phyloP scores from a whole-genome alignment of 2,329 filamentous ascomycete genomes.

The Botryotinia globosa region DNA sequence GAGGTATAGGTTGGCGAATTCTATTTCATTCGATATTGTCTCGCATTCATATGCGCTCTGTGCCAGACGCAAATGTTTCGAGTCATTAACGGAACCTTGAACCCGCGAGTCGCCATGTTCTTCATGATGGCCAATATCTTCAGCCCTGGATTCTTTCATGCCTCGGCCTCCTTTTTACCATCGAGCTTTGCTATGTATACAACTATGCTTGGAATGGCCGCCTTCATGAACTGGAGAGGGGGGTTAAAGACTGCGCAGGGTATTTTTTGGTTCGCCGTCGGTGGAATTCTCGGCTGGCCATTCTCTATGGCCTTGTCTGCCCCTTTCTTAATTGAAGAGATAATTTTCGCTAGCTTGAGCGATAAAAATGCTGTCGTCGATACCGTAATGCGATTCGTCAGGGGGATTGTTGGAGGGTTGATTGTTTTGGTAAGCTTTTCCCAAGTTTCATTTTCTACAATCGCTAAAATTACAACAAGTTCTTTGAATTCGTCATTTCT shows the following conservation, averaged over 20 bases:
- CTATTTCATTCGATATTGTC: slow-evolving; percentile 74
- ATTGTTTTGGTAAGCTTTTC: slow-evolving; percentile 34
- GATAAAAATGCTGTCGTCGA: slow-evolving; percentile 59
- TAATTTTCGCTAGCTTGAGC: slow-evolving; percentile 54
- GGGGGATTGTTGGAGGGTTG: slow-evolving; percentile 55
- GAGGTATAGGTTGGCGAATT: slow-evolving; percentile 64
- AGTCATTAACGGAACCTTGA: slow-evolving; percentile 71
- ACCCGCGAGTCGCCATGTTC: slow-evolving; percentile 78
- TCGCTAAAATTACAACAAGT: slow-evolving; percentile 47
- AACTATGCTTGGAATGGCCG: slow-evolving; percentile 77
- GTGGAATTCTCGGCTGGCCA: slow-evolving; percentile 87
- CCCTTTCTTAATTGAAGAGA: slow-evolving; percentile 79
- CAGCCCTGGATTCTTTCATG: slow-evolving; percentile 91
- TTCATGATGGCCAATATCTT: slow-evolving; percentile 75
- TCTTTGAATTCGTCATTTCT: slow-evolving; percentile 68
- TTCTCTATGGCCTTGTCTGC: slow-evolving; percentile 80
- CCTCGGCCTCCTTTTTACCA: slow-evolving; percentile 80
- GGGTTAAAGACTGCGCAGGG: slow-evolving; percentile 77
- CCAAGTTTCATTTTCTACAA: neutral
- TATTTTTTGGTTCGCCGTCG: slow-evolving; percentile 87
- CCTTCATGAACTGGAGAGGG: slow-evolving; percentile 86
- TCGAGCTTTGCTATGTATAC: slow-evolving; percentile 98
- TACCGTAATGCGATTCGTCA: slow-evolving; percentile 57
- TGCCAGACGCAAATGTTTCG: slow-evolving; percentile 82
- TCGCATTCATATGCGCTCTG: slow-evolving; percentile 74